Conservation (phyloP, 371 early-diverging fungal genomes). For the Blastocladiella emersonii region DNA sequence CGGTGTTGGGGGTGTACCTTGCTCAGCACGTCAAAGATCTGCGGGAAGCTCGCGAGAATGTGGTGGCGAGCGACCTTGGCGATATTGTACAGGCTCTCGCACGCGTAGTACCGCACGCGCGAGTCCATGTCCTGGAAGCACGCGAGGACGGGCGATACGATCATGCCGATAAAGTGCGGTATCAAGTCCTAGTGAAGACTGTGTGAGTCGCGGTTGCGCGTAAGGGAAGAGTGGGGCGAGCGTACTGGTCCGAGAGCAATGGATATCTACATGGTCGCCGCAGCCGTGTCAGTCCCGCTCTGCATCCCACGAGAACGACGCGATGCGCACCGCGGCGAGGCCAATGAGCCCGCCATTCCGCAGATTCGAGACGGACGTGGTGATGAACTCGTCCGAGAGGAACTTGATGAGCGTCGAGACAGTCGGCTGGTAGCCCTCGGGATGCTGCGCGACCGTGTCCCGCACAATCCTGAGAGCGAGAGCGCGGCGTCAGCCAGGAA, state of each 20-base stretch:
- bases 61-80: constrained; percentile 76
- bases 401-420: constrained; percentile 40
- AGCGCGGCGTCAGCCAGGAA: too few relatives aligned
- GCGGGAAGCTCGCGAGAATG: constrained; percentile 75
- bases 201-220: too few relatives aligned
- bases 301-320: too few relatives aligned
- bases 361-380: constrained; percentile 57
- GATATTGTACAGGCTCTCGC: constrained; percentile 90
- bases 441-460: constrained; percentile 10
- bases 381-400: constrained; percentile 65
- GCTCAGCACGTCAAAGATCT: constrained; percentile 80
- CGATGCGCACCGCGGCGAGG: constrained; percentile 74
- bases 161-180: constrained; percentile 47
- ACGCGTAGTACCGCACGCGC: constrained; percentile 83
- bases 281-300: too few relatives aligned
- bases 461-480: neutral
- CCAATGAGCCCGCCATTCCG: constrained; percentile 87
- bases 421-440: neutral
- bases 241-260: neutral
- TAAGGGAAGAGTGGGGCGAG: too few relatives aligned
- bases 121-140: constrained; percentile 77
- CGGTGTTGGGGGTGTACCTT: constrained; percentile 37
- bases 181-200: too few relatives aligned
- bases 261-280: neutral
- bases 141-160: constrained; percentile 78